These are phyloP conservation scores for Cronartium quercuum DNA, from an alignment of 1,284 basidiomycete species.

Conservation along the genomic window DNA sequence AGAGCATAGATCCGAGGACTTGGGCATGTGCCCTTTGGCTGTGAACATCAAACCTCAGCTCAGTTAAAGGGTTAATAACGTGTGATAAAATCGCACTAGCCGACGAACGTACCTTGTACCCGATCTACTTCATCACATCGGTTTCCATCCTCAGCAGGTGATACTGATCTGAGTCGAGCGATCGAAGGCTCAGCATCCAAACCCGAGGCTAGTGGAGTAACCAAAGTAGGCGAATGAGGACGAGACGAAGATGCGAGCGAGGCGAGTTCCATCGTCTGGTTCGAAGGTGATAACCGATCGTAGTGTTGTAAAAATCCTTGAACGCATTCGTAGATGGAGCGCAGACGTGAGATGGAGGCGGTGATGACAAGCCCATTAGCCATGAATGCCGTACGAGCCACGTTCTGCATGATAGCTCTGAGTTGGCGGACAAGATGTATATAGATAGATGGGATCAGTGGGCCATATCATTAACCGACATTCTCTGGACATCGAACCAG, in stretches of 20 bases:
- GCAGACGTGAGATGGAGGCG: conserved; percentile 1
- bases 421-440: neutral
- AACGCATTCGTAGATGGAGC: conserved; percentile 3
- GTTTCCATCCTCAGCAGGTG: neutral
- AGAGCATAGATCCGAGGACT: neutral
- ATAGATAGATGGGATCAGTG: neutral
- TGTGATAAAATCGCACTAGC: no score
- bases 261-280: neutral
- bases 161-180: neutral
- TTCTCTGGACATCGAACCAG: no score
- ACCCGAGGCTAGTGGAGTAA: neutral
- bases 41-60: neutral
- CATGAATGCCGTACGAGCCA: conserved; percentile 17
- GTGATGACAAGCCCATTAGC: conserved; percentile 5
- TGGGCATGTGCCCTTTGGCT: neutral
- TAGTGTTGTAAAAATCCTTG: neutral
- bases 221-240: neutral
- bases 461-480: no score
- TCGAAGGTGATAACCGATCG: neutral
- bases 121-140: no score
- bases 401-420: conserved; percentile 12
- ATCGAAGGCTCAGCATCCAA: neutral
- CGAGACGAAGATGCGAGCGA: neutral
- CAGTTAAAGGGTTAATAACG: neutral
- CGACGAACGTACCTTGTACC: no score